These are phyloP conservation scores for Diplodia corticola DNA, from an alignment of 2,329 filamentous ascomycete genomes.

Conservation along the genomic window DNA sequence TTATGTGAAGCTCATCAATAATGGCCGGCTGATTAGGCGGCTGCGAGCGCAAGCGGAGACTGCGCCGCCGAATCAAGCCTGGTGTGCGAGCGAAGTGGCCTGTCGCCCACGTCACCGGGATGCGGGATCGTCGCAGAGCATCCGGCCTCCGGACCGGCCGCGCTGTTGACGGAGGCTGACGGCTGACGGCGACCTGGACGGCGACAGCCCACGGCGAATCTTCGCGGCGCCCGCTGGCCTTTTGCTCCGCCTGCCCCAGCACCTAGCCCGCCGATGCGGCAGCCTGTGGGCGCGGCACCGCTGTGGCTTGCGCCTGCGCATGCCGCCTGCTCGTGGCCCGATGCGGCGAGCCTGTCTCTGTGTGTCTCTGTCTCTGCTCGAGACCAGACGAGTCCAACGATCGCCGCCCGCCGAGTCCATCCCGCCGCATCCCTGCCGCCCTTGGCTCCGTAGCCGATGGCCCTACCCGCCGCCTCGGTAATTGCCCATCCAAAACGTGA, in stretches of 20 bases:
- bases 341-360: slow-evolving; percentile 3
- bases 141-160: neutral
- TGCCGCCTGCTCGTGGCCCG: neutral
- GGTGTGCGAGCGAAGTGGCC: slow-evolving; percentile 7
- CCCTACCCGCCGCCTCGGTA: slow-evolving; percentile 14
- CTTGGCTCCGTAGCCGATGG: neutral
- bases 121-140: slow-evolving; percentile 8
- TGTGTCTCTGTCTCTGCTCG: neutral
- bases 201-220: neutral
- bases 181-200: too few relatives aligned
- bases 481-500: slow-evolving; percentile 1
- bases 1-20: slow-evolving; percentile 16
- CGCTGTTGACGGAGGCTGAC: neutral
- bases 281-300: neutral
- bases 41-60: slow-evolving; percentile 16
- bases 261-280: neutral
- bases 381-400: neutral
- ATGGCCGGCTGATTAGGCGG: neutral
- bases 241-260: neutral
- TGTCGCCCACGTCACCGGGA: slow-evolving; percentile 11
- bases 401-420: neutral
- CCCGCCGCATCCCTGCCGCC: slow-evolving; percentile 13
- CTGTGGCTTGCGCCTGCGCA: too few relatives aligned
- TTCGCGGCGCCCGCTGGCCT: neutral
- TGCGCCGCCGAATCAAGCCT: slow-evolving; percentile 8